These are phyloP conservation scores for Anthoceros angustus DNA, from an alignment of 225 moss, liverwort and hornwort genomes.

Conservation along the genomic window DNA sequence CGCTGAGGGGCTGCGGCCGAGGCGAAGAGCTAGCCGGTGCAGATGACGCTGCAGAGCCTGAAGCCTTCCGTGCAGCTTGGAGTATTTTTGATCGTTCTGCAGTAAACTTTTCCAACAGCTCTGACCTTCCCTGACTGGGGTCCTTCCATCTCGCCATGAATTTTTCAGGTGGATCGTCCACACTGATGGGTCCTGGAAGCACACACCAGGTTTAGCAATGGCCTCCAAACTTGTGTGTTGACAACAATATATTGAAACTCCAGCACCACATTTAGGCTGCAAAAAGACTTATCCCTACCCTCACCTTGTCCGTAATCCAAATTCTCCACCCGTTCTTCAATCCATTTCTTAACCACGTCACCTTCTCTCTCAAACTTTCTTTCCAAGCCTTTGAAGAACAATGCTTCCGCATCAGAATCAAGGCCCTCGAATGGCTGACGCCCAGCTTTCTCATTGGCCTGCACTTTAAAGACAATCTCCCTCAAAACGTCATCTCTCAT, in stretches of 20 bases:
- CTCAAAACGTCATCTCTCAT: conserved; percentile 86
- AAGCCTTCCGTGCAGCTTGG: conserved; percentile 31
- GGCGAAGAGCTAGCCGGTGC: too few relatives aligned
- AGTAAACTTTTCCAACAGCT: conserved; percentile 23
- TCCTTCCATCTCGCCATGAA: conserved; percentile 60
- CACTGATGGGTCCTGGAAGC: conserved; percentile 36
- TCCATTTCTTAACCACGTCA: conserved; percentile 84
- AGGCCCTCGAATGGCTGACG: conserved; percentile 69
- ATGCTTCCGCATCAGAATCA: conserved; percentile 68
- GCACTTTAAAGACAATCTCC: conserved; percentile 83
- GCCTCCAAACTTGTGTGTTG: too few relatives aligned
- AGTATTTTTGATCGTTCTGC: conserved; percentile 57
- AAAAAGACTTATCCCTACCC: background rate
- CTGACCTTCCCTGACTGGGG: conserved; percentile 10
- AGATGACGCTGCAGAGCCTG: conserved; percentile 9
- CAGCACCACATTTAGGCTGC: too few relatives aligned
- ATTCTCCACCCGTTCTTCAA: conserved; percentile 92
- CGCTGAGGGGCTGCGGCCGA: too few relatives aligned
- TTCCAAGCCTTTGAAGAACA: conserved; percentile 85
- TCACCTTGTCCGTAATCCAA: conserved; percentile 68
- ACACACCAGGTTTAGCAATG: too few relatives aligned
- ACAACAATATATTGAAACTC: too few relatives aligned
- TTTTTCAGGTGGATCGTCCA: conserved; percentile 61
- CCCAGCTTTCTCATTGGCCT: conserved; percentile 95
- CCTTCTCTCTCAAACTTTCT: conserved; percentile 93